Base-by-base conservation (phyloP, 177 flowering plant genomes). In the Vitis hybrid region DNA sequence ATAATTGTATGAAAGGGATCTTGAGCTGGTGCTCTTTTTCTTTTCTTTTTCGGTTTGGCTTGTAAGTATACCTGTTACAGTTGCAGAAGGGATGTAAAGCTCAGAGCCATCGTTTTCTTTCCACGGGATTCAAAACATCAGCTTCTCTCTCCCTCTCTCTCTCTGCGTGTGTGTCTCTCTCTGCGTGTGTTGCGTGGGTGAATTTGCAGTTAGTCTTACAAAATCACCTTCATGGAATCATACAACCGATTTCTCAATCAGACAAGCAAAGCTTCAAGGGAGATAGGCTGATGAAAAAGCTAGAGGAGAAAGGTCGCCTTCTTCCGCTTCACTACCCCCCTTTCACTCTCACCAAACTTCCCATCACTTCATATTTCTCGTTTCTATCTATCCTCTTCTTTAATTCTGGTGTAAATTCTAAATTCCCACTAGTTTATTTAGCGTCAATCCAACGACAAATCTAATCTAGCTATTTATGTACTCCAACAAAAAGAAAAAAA, bases 61-160 rank as follows among this genome's bases (percentile, higher is more conserved):
- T 55, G 57, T 55, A 14, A 5, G 57, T 55, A 17, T 55, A 55
- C 57, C 57, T 55, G 57, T 55, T 55, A 55, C n/a, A 55, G 15
- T 17, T 14, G 57, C n/a, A 14, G 57, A 15, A 55, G 17, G 57
- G 57, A 55, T 55, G 57, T 55, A 55, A 55, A 12, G 57, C 62
- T 21, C 15, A 59, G 62, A 59, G 62, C 23, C 62, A 59, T 59
- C 62, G 14, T 59, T 59, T 59, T 59, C 62, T 59, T 23, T 17
- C 10, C 23, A 18, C 23, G 30, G 26, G 21, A 58, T 40, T 40
- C 48, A 40, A 40, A 40, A 40, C 48, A 40, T 40, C 48, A 40
- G 9, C 48, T 5, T 40, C 48, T 40, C 48, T 40, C 9, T 40
- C 48, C 5, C 48, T 40, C 48, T 8, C 60, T 23, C 26, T 23